Evolutionary conservation across 106 monocot genomes (phyloP).

Genomic region (Phalaenopsis equestris): DNA sequence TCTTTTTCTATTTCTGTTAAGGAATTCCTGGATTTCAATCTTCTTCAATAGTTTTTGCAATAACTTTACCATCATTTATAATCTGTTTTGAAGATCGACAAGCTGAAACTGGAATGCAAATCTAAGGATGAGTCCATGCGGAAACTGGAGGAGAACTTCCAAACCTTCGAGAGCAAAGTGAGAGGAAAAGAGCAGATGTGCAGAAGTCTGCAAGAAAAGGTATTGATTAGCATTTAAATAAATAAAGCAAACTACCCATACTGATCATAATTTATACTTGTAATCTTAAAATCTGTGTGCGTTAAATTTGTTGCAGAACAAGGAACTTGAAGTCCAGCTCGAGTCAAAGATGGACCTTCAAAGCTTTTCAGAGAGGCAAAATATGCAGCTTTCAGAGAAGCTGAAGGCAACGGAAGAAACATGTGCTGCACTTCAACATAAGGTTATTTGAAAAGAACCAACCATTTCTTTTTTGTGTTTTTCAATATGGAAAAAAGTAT

Average conservation of each 20-base stretch:
- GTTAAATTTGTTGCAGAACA: slow-evolving; percentile 24
- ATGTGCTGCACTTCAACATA: slow-evolving; percentile 23
- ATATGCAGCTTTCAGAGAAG: slow-evolving; percentile 50
- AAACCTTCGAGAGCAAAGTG: slow-evolving; percentile 56
- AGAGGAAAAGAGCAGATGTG: slow-evolving; percentile 63
- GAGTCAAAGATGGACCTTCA: slow-evolving; percentile 47
- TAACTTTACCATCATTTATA: background rate
- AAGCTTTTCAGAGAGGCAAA: slow-evolving; percentile 44
- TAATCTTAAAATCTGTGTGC: background rate
- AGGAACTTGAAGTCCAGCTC: slow-evolving; percentile 56
- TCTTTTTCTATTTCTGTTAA: background rate
- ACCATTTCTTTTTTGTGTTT: background rate
- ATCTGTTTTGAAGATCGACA: slow-evolving; percentile 58
- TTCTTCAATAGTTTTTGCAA: background rate
- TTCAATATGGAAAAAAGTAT: background rate
- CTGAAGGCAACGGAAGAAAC: slow-evolving; percentile 67
- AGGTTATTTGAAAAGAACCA: background rate
- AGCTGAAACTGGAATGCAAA: slow-evolving; percentile 56
- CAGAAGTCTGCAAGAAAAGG: slow-evolving; percentile 77
- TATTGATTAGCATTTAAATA: slow-evolving; percentile 14
- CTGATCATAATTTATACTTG: background rate
- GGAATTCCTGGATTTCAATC: background rate
- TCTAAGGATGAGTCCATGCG: slow-evolving; percentile 62
- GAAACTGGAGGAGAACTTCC: slow-evolving; percentile 64
- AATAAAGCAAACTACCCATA: background rate